Evolutionary conservation across 2,329 filamentous ascomycete genomes (phyloP).

Genomic region (Colletotrichum filicis): DNA sequence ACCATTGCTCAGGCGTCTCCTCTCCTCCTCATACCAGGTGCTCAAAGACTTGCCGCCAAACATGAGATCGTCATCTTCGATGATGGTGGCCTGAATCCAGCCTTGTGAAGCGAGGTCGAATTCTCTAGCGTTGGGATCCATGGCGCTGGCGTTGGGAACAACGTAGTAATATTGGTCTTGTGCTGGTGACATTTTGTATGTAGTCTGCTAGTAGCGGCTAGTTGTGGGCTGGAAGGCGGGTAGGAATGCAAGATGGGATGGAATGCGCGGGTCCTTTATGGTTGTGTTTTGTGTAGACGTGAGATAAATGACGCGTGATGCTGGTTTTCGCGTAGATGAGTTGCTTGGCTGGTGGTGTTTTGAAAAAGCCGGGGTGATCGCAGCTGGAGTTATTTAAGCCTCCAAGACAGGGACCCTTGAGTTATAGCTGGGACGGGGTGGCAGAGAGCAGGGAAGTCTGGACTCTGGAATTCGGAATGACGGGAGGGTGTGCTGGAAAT

Average conservation of each 20-base stretch:
- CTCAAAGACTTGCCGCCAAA: constrained; percentile 70
- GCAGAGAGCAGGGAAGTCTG: constrained; percentile 32
- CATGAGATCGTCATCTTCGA: constrained; percentile 70
- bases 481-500: constrained; percentile 4
- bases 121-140: constrained; percentile 47
- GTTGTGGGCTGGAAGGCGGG: neutral
- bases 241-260: constrained; percentile 9
- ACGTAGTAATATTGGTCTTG: constrained; percentile 40
- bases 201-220: constrained; percentile 15
- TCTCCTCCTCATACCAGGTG: constrained; percentile 70
- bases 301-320: constrained; percentile 10
- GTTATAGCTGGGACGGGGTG: constrained; percentile 1
- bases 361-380: constrained; percentile 26
- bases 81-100: constrained; percentile 66
- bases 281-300: constrained; percentile 2
- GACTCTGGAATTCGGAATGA: constrained; percentile 23
- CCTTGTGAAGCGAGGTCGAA: constrained; percentile 47
- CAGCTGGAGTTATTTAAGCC: constrained; percentile 26
- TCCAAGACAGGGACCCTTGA: constrained; percentile 17
- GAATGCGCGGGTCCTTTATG: constrained; percentile 28
- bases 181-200: constrained; percentile 27
- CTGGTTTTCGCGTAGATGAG: constrained; percentile 22
- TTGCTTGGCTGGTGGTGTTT: constrained; percentile 23
- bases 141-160: constrained; percentile 46
- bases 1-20: constrained; percentile 53